Base-by-base conservation (phyloP, 768 basidiomycete species). In the Tylopilus sp. region DNA sequence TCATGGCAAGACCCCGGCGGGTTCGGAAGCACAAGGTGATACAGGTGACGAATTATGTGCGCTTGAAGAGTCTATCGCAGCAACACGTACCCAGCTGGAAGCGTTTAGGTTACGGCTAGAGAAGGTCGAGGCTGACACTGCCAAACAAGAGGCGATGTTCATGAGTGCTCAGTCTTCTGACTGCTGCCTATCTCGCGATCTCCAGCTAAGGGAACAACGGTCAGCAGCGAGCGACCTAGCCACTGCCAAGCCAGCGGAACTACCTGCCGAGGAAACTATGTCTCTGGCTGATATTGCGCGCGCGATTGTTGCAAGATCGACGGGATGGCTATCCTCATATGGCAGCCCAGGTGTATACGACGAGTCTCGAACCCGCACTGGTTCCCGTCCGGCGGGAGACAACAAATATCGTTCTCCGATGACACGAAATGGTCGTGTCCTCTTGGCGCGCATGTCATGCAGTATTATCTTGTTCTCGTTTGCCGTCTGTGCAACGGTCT, bases 91-190 rank as follows among this genome's bases (percentile, higher is more conserved):
- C 3, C 61, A 70, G 24, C 40, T 69, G 29, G 65, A 70, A 19
- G 47, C 26, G 4, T 64, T 70, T 25, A 58, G 50, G 31, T n/a
- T 61, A 38, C 69, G 70, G 14, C 33, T 69, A 34, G 68, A 71
- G 34, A 49, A 38, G 14, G 47, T 71, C 25, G 68, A 69, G 56
- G 52, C 56, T 13, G 56, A 70, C 21, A 56, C 61, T 3, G 28
- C 50, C 2, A 52, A 51, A 37, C 57, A 52, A 24, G 63, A 69
- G 45, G 56, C 24, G 4, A 47, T 40, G 17, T 33, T 45, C 19
- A 16, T 26, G 8, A 43, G 28, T 22, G 33, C 38, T n/a, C 53
- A 21, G 36, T 9, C 11, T 4, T 25, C 50, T 17, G 36, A 44
- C 11, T 19, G 25, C 17, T 22, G 4, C 19, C 17, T 26, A 25